phyloP scores from a whole-genome alignment of 495 filamentous ascomycete species.

The Penicillium atrosanguineum region DNA sequence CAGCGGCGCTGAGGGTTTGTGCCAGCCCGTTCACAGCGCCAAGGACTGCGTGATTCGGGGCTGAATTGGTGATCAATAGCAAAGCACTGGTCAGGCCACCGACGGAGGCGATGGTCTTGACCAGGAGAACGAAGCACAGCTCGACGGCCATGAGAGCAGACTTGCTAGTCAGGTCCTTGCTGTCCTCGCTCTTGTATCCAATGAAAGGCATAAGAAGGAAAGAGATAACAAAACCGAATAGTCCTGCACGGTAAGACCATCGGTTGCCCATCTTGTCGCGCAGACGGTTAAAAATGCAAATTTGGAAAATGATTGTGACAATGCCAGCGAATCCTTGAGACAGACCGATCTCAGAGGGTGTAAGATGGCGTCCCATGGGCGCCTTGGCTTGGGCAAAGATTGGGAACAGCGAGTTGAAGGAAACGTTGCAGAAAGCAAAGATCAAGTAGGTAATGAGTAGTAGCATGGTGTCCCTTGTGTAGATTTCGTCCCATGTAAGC shows the following conservation, averaged over 20 bases:
- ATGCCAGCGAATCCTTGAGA: slow-evolving; percentile 80
- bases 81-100: slow-evolving; percentile 87
- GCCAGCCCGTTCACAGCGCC: slow-evolving; percentile 92
- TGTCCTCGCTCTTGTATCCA: slow-evolving; percentile 63
- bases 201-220: slow-evolving; percentile 90
- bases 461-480: slow-evolving; percentile 76
- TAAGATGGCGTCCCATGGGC: slow-evolving; percentile 73
- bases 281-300: slow-evolving; percentile 75
- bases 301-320: slow-evolving; percentile 84
- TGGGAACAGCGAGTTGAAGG: slow-evolving; percentile 87
- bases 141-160: slow-evolving; percentile 65
- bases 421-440: slow-evolving; percentile 85
- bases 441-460: slow-evolving; percentile 80
- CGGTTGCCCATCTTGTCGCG: slow-evolving; percentile 83
- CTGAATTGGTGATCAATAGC: slow-evolving; percentile 89
- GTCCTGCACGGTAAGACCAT: slow-evolving; percentile 70
- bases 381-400: slow-evolving; percentile 76
- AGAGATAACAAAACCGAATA: slow-evolving; percentile 79
- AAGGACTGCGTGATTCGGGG: slow-evolving; percentile 78
- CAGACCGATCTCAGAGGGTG: slow-evolving; percentile 78
- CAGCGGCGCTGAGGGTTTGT: slow-evolving; percentile 89
- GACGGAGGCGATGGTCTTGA: slow-evolving; percentile 87
- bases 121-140: slow-evolving; percentile 71
- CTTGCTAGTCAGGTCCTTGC: slow-evolving; percentile 50
- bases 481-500: slow-evolving; percentile 49